Base-by-base conservation (phyloP, 2,329 filamentous ascomycete genomes). In the Fusarium sp. region DNA sequence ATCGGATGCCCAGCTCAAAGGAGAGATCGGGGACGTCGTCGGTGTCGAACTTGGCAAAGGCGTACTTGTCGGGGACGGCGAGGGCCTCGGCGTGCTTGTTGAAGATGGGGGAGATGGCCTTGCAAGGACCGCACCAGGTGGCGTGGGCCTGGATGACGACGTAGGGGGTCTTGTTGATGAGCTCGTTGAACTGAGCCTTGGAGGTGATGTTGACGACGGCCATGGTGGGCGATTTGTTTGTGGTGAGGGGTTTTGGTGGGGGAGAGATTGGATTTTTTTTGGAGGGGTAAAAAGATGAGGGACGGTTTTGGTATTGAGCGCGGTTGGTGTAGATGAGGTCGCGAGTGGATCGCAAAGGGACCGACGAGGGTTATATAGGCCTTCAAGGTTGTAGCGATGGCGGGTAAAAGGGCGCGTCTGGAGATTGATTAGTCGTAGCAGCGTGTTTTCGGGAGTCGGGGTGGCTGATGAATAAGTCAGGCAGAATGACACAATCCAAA, bases 41-140 rank as follows among this genome's bases (percentile, higher is more conserved):
- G 76, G 88, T 87, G 80, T 90, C 84, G 77, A 90, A 84, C 78
- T 88, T 88, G 75, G 86, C 87, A 68, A 90, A 90, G 68, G 83
- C 82, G 51, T 86, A 82, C 44, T 80, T 78, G 54, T 83, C 81
- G 16, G 82, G 80, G 27, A 80, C 67, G 60, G 76, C 68, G 68
- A 75, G 70, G 36, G 72, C 70, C 50, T 76, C 76, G 47, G 87
- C 84, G 55, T 88, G 82, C 74, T 84, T 80, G 63, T 73, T 75
- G 82, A 85, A 90, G 62, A 86, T 73, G 66, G 88, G 88, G 23
- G 86, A 85, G 75, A 90, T 89, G 72, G 81, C 80, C 79, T 87
- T 88, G 86, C 88, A 90, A 30, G 88, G 88, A 40, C 83, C 84
- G 79, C 88, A 90, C 88, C 88, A 90, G 74, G 85, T 81, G 62